These are phyloP conservation scores for Erodium texanum DNA, from an alignment of 441 rosid species.

Conservation along the genomic window DNA sequence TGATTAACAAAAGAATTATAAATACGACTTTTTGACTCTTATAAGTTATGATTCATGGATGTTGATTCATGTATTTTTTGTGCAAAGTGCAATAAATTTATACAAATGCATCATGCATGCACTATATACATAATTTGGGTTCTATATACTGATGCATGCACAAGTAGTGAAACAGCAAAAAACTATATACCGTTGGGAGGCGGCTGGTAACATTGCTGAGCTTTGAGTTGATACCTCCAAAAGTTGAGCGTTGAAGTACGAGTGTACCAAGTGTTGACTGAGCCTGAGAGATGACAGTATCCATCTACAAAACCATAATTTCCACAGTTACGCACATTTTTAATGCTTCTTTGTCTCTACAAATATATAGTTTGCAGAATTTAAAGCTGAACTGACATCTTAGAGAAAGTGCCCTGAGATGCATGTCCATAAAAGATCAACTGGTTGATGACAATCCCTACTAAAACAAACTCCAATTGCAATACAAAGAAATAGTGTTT, in stretches of 20 bases:
- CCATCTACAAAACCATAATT: slow-evolving; percentile 50
- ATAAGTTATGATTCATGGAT: no score
- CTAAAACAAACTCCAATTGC: no score
- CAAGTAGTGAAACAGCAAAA: not conserved
- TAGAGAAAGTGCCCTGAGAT: not conserved
- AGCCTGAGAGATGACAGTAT: slow-evolving; percentile 86
- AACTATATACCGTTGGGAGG: slow-evolving; percentile 59
- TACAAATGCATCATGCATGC: no score
- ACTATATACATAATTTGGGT: not conserved
- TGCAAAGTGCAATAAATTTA: no score
- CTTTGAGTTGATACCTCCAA: slow-evolving; percentile 92
- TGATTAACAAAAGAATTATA: not conserved
- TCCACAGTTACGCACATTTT: not conserved
- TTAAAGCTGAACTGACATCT: not conserved
- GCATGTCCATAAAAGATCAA: not conserved
- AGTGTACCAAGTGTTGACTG: slow-evolving; percentile 85
- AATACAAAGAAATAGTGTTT: not conserved
- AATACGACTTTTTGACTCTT: not conserved
- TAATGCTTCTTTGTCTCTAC: not conserved
- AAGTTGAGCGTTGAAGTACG: slow-evolving; percentile 76
- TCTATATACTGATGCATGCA: not conserved
- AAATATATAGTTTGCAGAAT: not conserved
- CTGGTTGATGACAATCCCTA: not conserved
- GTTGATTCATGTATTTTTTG: no score
- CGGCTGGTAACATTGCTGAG: slow-evolving; percentile 81